Evolutionary conservation across 371 early-diverging fungal species (phyloP), one percentile per base, ranked within the genome.

Genomic region (Thermomucor indicae-seudaticae): DNA sequence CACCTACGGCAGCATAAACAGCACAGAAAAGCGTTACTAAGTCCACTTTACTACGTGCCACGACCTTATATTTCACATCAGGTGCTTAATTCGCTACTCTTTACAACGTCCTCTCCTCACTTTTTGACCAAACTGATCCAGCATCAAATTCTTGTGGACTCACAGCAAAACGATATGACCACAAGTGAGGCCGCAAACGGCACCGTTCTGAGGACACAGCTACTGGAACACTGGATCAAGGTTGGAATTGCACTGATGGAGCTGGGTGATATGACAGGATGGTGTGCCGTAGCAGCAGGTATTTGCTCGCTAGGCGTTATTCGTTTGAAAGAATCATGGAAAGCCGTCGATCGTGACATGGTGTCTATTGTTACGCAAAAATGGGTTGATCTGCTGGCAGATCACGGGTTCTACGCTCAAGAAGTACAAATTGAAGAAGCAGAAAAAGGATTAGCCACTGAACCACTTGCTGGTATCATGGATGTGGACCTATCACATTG

Each of bases 261-360:
- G 1, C 51, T 87, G 16, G 85, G 88, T 20, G 91, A 91, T 47
- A 81, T 85, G 61, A 74, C 81, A 0, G 78, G 85, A 16, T 91
- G 88, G 83, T 71, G 83, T 28, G 86, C 89, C 0, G 78, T 91
- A 25, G 88, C 90, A 4, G 75, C 78, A 46, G 89, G 83, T 1
- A 58, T 91, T 1, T 89, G 89, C 28, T 83, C 86, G 5, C 81
- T 89, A 8, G 85, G 83, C 7, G 74, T 91, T 17, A 71, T 81
- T 6, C 78, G 91, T 16, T 58, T 91, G 35, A 76, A 81, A 43
- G 89, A 91, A 53, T 79, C 88, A 0, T 91, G 91, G 91, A 80
- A 81, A 23, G 66, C 77, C 1, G 83, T 90, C 0, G 73, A 80
- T 19, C 61, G 79, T 19, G 43, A 55, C 10, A 67, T 81, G 43